Percentiles rank a stretch among this genome's conserved stretches.
These are phyloP conservation scores for Yarrowia alimentaria DNA, from an alignment of 805 yeast species.

Conservation along the genomic window DNA sequence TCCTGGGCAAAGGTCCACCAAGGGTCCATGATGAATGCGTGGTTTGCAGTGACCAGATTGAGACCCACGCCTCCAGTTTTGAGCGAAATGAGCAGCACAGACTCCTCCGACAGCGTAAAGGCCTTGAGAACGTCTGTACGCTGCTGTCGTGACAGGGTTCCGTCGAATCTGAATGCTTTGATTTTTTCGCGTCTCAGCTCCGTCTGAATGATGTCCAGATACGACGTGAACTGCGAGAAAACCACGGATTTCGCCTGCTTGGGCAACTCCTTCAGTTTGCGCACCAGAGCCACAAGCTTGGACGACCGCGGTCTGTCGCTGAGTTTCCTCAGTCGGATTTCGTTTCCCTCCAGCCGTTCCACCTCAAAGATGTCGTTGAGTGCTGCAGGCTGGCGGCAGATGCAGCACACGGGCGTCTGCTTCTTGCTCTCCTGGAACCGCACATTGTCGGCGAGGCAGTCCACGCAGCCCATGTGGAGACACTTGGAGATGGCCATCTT, in stretches of 20 bases:
- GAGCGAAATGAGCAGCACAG: conserved; percentile 64
- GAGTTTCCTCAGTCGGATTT: conserved; percentile 10
- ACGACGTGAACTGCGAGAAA: conserved; percentile 86
- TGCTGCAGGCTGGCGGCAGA: conserved; percentile 62
- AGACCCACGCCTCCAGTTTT: conserved; percentile 96
- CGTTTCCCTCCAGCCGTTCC: conserved; percentile 36
- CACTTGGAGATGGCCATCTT: conserved; percentile 68
- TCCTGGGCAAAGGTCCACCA: conserved; percentile 96
- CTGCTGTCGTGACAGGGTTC: conserved; percentile 64
- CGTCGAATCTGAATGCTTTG: conserved; percentile 72
- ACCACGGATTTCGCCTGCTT: conserved; percentile 75
- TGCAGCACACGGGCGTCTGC: conserved; percentile 62
- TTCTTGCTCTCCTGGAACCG: conserved; percentile 57
- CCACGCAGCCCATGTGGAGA: conserved; percentile 74
- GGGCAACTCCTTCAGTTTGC: conserved; percentile 48
- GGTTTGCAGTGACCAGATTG: conserved; percentile 78
- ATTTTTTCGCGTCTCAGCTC: conserved; percentile 57
- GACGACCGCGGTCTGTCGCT: conserved; percentile 51
- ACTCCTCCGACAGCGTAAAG: conserved; percentile 46
- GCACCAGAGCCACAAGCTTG: conserved; percentile 65
- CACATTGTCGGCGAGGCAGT: conserved; percentile 71
- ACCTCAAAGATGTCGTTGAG: conserved; percentile 50
- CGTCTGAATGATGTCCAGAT: conserved; percentile 66
- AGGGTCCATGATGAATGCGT: conserved; percentile 90
- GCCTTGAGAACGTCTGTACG: conserved; percentile 59